These are phyloP conservation scores for Pythium rhizo-oryzae DNA, from an alignment of 352 stramenopile genomes.

Conservation along the genomic window DNA sequence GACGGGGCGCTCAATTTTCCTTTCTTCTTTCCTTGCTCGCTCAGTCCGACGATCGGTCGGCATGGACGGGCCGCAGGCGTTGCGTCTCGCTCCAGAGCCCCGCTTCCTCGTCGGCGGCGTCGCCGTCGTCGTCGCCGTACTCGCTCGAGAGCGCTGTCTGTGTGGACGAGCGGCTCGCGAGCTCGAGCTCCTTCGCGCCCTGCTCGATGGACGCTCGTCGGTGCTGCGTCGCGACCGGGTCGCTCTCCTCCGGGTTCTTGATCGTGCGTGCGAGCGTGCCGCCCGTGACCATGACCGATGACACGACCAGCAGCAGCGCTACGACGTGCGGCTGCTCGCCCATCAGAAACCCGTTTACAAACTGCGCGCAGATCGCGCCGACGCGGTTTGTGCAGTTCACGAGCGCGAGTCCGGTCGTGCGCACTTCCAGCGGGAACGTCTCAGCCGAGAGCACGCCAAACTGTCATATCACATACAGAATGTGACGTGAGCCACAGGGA, in stretches of 20 bases:
- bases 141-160: slow-evolving; percentile 21
- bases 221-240: slow-evolving; percentile 18
- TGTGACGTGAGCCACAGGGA: too few species aligned
- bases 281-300: slow-evolving; percentile 69
- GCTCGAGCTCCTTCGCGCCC: slow-evolving; percentile 8
- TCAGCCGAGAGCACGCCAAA: slow-evolving; percentile 91
- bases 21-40: too few species aligned
- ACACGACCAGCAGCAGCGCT: slow-evolving; percentile 80
- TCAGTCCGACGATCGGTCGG: slow-evolving; percentile 14
- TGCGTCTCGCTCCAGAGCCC: slow-evolving; percentile 26
- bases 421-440: slow-evolving; percentile 87
- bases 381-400: slow-evolving; percentile 89
- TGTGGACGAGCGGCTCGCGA: slow-evolving; percentile 19
- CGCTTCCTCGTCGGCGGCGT: slow-evolving; percentile 17
- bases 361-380: slow-evolving; percentile 91
- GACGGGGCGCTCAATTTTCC: too few species aligned
- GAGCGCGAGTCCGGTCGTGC: slow-evolving; percentile 89
- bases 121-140: slow-evolving; percentile 26
- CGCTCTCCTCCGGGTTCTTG: slow-evolving; percentile 28
- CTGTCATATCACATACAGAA: too few species aligned
- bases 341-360: slow-evolving; percentile 90
- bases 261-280: slow-evolving; percentile 50
- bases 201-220: slow-evolving; percentile 10
- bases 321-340: slow-evolving; percentile 72
- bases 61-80: slow-evolving; percentile 18